These are phyloP conservation scores for Termitomyces sp. DNA, from an alignment of 768 basidiomycete genomes.

Conservation along the genomic window DNA sequence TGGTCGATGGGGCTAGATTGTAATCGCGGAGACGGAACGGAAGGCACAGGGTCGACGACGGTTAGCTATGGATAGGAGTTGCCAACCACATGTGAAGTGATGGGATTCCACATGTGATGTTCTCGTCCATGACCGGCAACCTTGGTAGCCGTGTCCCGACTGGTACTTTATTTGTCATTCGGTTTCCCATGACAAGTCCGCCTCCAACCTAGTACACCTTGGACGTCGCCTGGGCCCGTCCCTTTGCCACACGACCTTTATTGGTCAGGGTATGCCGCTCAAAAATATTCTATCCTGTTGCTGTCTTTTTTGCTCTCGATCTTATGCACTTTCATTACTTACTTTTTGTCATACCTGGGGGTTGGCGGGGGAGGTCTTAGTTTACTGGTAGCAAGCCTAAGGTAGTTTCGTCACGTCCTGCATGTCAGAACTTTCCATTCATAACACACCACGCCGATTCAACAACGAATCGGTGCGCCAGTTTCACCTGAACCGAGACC, in stretches of 20 bases:
- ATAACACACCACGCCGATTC: too few relatives aligned
- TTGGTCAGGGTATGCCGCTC: background rate
- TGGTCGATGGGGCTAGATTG: background rate
- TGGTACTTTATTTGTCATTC: background rate
- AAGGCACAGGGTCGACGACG: background rate
- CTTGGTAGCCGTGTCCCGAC: background rate
- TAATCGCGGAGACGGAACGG: background rate
- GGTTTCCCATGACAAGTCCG: background rate
- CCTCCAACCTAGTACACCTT: background rate
- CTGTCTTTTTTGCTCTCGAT: background rate
- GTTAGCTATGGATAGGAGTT: background rate
- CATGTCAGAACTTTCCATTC: too few relatives aligned
- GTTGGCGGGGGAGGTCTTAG: background rate
- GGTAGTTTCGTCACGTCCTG: too few relatives aligned
- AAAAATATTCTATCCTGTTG: background rate
- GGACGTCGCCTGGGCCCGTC: background rate
- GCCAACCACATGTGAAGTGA: background rate
- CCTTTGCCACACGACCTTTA: background rate
- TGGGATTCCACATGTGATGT: background rate
- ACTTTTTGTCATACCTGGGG: background rate
- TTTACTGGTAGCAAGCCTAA: too few relatives aligned
- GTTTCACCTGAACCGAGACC: too few relatives aligned
- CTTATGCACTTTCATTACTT: background rate
- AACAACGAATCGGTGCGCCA: too few relatives aligned
- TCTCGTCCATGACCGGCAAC: background rate